These are phyloP conservation scores for Seiridium unicorne DNA, from an alignment of 2,329 filamentous ascomycete genomes.

Conservation along the genomic window DNA sequence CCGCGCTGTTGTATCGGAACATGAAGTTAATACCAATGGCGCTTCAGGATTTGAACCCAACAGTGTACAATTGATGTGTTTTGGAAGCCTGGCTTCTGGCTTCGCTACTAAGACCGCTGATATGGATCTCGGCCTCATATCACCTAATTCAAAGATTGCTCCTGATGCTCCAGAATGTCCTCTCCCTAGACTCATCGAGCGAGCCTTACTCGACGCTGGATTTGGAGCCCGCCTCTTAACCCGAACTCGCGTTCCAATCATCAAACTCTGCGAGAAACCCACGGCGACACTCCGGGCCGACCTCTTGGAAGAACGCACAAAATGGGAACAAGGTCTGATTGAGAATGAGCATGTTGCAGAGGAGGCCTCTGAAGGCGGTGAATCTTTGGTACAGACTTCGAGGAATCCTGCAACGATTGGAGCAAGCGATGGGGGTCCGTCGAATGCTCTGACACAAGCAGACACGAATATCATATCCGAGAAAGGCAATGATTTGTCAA, in stretches of 20 bases:
- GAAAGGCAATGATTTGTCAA: neutral
- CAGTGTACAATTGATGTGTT: constrained; percentile 70
- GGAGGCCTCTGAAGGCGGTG: constrained; percentile 22
- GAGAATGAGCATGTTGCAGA: constrained; percentile 34
- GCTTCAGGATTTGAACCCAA: constrained; percentile 45
- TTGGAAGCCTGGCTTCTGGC: constrained; percentile 79
- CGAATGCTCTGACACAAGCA: neutral
- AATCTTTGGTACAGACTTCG: constrained; percentile 12
- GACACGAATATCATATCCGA: constrained; percentile 14
- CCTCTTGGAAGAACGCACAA: constrained; percentile 63
- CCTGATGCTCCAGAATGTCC: constrained; percentile 54
- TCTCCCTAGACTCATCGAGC: constrained; percentile 74
- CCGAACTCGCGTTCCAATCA: constrained; percentile 79
- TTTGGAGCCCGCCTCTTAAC: constrained; percentile 76
- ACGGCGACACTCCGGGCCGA: constrained; percentile 56
- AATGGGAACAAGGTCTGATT: constrained; percentile 64
- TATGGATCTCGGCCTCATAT: constrained; percentile 82
- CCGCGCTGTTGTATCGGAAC: constrained; percentile 52
- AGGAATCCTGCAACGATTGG: neutral
- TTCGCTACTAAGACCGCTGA: constrained; percentile 88
- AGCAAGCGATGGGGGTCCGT: neutral
- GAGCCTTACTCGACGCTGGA: constrained; percentile 67
- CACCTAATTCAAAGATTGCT: constrained; percentile 55
- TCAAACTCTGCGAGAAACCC: constrained; percentile 79
- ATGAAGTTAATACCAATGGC: constrained; percentile 44